Conservation (phyloP, 306 rosid genomes). For the Oemleria cerasiformis region DNA sequence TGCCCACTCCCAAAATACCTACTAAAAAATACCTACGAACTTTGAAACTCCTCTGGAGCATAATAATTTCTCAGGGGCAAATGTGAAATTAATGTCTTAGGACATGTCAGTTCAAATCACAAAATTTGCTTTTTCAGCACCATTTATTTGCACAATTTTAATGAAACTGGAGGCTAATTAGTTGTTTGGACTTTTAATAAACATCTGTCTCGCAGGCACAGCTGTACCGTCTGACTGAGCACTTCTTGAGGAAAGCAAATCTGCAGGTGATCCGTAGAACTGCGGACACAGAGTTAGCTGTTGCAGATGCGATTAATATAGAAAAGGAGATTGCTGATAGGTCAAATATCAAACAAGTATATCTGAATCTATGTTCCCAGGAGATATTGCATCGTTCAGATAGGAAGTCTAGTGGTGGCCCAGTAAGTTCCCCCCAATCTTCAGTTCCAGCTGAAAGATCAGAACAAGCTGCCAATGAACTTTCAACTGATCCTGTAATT, state of each 20-base stretch:
- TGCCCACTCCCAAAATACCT: no score
- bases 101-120: not conserved
- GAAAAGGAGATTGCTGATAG: slow-evolving; percentile 84
- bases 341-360: slow-evolving; percentile 85
- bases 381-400: slow-evolving; percentile 59
- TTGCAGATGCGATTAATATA: slow-evolving; percentile 91
- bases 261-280: slow-evolving; percentile 62
- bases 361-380: slow-evolving; percentile 82
- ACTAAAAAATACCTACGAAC: no score
- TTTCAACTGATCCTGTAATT: slow-evolving; percentile 48
- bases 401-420: slow-evolving; percentile 39
- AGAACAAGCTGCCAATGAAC: slow-evolving; percentile 39
- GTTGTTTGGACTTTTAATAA: slow-evolving; percentile 9
- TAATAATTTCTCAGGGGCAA: no score
- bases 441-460: slow-evolving; percentile 36
- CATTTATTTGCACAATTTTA: not conserved
- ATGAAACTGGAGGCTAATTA: slow-evolving; percentile 5
- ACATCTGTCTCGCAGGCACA: slow-evolving; percentile 56
- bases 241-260: slow-evolving; percentile 71
- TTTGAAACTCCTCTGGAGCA: no score
- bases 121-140: not conserved
- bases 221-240: slow-evolving; percentile 83
- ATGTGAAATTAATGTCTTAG: not conserved
- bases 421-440: slow-evolving; percentile 36
- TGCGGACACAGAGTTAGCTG: slow-evolving; percentile 86